Base-by-base conservation (phyloP, 2,329 filamentous ascomycete genomes). In the Xylariomycetidae sp. region DNA sequence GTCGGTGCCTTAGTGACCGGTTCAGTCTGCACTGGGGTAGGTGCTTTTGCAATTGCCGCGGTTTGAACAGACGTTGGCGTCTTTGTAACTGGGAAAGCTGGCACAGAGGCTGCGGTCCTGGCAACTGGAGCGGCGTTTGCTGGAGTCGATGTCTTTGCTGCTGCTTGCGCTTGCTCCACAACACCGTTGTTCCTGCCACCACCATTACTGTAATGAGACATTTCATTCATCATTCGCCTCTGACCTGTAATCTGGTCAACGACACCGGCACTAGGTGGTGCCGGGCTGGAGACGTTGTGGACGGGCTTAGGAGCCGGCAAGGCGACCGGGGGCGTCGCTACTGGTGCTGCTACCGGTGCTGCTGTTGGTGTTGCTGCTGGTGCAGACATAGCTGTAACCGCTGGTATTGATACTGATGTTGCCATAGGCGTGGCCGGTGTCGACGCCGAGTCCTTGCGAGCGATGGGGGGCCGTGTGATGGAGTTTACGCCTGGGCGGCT, bases 251-350 rank as follows among this genome's bases (percentile, higher is more conserved):
- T 54, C 30, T 52, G 49, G 25, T 52, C 48, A 11, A 54, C 31
- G 5, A 49, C 50, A 4, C 50, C 50, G n/a, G 50, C 50, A 19
- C 50, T 54, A 5, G 50, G 55, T 14, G 48, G 53, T 16, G 54
- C 50, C 17, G 53, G 52, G 37, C 45, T 50, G 19, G 46, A 51
- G 18, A 46, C 45, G 29, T 46, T 56, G 36, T 48, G 44, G 9
- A 38, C 16, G 8, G 41, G 40, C 30, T 38, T 34, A 16, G 44
- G 38, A n/a, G 36, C 28, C 30, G 40, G 23, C 8, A n/a, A 8
- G 20, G n/a, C 8, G 20, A n/a, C n/a, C 20, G 20, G 20, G n/a
- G 20, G 8, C n/a, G 20, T 23, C n/a, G n/a, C n/a, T n/a, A n/a
- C n/a, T n/a, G n/a, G n/a, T n/a, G n/a, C n/a, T 32, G 14, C 14